These are phyloP conservation scores for Nakazawaea wyomingensis DNA, from an alignment of 805 yeast species.

Conservation along the genomic window DNA sequence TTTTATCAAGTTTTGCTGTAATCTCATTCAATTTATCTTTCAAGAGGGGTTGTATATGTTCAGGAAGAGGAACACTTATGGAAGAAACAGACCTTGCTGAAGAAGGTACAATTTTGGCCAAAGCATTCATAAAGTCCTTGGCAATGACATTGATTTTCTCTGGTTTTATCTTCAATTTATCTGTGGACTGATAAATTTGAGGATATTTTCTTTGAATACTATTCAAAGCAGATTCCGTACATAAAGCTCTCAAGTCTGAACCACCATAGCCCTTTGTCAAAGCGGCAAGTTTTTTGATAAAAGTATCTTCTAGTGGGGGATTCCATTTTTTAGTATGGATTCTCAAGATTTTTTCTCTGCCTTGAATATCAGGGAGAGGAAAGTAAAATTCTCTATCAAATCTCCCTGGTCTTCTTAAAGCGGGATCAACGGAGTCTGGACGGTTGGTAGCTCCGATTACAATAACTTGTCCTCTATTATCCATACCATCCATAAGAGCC, in stretches of 20 bases:
- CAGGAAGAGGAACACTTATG: slow-evolving; percentile 75
- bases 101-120: slow-evolving; percentile 86
- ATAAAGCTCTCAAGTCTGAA: slow-evolving; percentile 89
- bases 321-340: slow-evolving; percentile 91
- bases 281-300: slow-evolving; percentile 63
- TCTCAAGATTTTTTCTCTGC: slow-evolving; percentile 70
- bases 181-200: slow-evolving; percentile 75
- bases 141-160: slow-evolving; percentile 66
- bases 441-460: slow-evolving; percentile 98
- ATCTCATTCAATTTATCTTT: slow-evolving; percentile 43
- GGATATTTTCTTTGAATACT: slow-evolving; percentile 92
- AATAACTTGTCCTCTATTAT: slow-evolving; percentile 94
- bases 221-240: slow-evolving; percentile 92
- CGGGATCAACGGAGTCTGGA: slow-evolving; percentile 98
- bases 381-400: slow-evolving; percentile 96
- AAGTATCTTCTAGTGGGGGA: slow-evolving; percentile 57
- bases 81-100: slow-evolving; percentile 80
- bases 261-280: slow-evolving; percentile 97
- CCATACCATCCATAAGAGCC: slow-evolving; percentile 99
- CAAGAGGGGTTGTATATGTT: slow-evolving; percentile 60
- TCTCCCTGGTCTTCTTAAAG: slow-evolving; percentile 93
- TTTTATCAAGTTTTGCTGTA: slow-evolving; percentile 40
- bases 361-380: slow-evolving; percentile 80
- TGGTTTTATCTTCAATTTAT: slow-evolving; percentile 72
- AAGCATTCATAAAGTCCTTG: slow-evolving; percentile 78